Base-by-base conservation (phyloP, 176 grass and related monocot genomes). In the Ensete ventricosum region DNA sequence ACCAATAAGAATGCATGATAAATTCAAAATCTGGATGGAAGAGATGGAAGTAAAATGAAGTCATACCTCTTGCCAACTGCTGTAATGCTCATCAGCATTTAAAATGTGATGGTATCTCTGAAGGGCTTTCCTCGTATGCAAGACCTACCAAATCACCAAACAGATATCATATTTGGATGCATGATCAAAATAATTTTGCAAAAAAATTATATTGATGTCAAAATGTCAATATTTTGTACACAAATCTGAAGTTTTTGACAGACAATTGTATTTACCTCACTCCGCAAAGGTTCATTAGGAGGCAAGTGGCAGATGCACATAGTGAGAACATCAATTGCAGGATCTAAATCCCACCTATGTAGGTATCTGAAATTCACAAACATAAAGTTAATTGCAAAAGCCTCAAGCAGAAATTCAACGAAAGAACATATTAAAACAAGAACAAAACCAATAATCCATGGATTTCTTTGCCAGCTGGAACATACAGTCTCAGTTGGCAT, bases 301-400 rank as follows among this genome's bases (percentile, higher is more conserved):
- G 85, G 80, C 74, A 98, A 84, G 82, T 98, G 94, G 63, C 94
- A 98, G 77, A 82, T 85, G 84, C 94, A 93, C 90, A 98, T 93
- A 71, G 81, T 91, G 74, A 98, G 74, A 81, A 98, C 85, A 84
- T 93, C 85, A 77, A 82, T 87, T 64, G 94, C 88, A 78, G 87
- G 83, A 80, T 98, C 83, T 69, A 93, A 82, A 78, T 98, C 83
- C 94, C 94, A 98, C 63, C 81, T 86, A 72, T 80, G 78, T 76
- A 96, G 53, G 62, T 90, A 89, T 83, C 91, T 95, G 73, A 34
- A 85, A 80, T 29, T 70, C 70, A 75, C 67, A 64, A 55, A 78
- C 81, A 73, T 82, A 21, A 49, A 77, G 25, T 82, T 71, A 77
- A n/a, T 34, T 20, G 29, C 13, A 17, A 11, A 27, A 16, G 7